phyloP scores from a whole-genome alignment of 345 rosid genomes.

The Lepidium sativum region DNA sequence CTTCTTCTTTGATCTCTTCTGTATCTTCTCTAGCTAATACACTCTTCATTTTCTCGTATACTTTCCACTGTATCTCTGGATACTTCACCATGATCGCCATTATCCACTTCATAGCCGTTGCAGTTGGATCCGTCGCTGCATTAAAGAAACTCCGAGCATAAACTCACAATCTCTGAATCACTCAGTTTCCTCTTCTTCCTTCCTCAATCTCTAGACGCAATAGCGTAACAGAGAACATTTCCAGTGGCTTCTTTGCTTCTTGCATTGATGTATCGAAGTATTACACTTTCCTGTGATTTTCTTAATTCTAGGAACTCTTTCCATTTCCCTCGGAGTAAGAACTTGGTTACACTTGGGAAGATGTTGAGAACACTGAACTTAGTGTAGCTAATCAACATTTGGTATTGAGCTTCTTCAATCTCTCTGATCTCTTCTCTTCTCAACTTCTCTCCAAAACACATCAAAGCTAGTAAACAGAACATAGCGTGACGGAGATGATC shows the following conservation, averaged over 20 bases:
- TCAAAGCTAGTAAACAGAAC: slow-evolving; percentile 26
- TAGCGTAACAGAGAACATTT: slow-evolving; percentile 25
- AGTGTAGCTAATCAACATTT: slow-evolving; percentile 14
- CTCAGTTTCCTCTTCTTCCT: slow-evolving; percentile 25
- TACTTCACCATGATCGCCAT: slow-evolving; percentile 29
- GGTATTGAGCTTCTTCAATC: slow-evolving; percentile 27
- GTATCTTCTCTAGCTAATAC: neutral
- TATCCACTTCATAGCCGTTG: slow-evolving; percentile 32
- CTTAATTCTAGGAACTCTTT: slow-evolving; percentile 13
- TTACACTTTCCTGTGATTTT: slow-evolving; percentile 19
- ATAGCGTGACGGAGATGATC: slow-evolving; percentile 29
- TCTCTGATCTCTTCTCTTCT: slow-evolving; percentile 25
- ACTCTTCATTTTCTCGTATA: slow-evolving; percentile 18
- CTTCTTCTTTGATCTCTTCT: slow-evolving; percentile 25
- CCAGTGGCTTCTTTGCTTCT: slow-evolving; percentile 5
- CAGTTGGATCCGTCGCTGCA: slow-evolving; percentile 29
- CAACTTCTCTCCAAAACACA: slow-evolving; percentile 34
- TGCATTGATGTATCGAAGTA: slow-evolving; percentile 18
- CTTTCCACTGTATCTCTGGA: slow-evolving; percentile 26
- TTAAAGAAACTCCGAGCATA: slow-evolving; percentile 27
- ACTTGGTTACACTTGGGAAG: slow-evolving; percentile 30
- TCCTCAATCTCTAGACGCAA: slow-evolving; percentile 12
- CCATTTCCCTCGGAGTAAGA: slow-evolving; percentile 24
- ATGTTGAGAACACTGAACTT: slow-evolving; percentile 31
- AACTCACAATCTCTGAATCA: slow-evolving; percentile 25